Evolutionary conservation across 768 basidiomycete species (phyloP).

Genomic region (Amanita rimosa): DNA sequence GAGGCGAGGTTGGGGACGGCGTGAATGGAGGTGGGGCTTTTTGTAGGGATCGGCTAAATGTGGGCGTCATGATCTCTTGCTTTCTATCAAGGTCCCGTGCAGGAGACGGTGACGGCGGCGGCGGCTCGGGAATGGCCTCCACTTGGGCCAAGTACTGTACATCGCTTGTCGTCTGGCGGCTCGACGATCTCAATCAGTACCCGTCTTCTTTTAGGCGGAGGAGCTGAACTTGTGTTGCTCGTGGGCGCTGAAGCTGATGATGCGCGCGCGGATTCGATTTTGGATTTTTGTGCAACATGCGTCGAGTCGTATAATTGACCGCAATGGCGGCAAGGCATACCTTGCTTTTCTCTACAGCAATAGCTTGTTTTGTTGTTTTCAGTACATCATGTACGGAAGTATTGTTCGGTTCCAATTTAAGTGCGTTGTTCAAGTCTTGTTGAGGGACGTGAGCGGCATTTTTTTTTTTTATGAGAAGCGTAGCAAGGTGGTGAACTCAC

Average conservation of each 20-base stretch:
- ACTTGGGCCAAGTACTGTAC: not conserved
- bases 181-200: constrained; percentile 58
- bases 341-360: constrained; percentile 25
- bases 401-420: constrained; percentile 56
- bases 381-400: constrained; percentile 53
- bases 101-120: not conserved
- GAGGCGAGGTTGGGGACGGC: constrained; percentile 3
- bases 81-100: not conserved
- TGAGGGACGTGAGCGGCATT: not conserved
- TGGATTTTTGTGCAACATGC: constrained; percentile 16
- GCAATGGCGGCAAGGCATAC: constrained; percentile 11
- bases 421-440: constrained; percentile 57
- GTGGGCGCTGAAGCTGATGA: constrained; percentile 6
- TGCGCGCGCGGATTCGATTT: constrained; percentile 11
- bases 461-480: not conserved
- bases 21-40: constrained; percentile 1
- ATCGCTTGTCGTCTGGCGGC: constrained; percentile 2
- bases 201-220: constrained; percentile 34
- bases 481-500: constrained; percentile 31
- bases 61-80: constrained; percentile 11
- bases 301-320: not conserved
- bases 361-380: constrained; percentile 30
- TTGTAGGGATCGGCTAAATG: constrained; percentile 18
- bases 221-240: constrained; percentile 6
- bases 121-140: not conserved